Evolutionary conservation across 129 eudicot species (phyloP).

Genomic region (Helianthus tuberosus): DNA sequence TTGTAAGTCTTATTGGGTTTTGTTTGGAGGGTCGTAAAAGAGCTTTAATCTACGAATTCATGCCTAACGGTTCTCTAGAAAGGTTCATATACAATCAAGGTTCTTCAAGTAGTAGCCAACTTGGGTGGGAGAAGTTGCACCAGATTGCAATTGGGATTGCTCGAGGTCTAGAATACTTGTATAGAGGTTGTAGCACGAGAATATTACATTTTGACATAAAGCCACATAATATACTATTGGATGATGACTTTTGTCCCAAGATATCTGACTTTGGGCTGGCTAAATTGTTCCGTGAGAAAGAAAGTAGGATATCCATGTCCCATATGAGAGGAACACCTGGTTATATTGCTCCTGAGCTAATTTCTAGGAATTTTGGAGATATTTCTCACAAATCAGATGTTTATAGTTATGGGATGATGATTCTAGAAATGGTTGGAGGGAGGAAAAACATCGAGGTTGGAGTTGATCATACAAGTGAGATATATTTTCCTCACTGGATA

Average conservation of each 20-base stretch:
- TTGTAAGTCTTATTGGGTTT: slow-evolving; percentile 30
- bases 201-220: slow-evolving; percentile 49
- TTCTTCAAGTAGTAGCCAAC: not conserved
- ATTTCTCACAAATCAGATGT: slow-evolving; percentile 45
- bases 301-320: slow-evolving; percentile 16
- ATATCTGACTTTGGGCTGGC: slow-evolving; percentile 42
- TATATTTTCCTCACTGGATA: slow-evolving; percentile 44
- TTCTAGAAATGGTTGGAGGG: slow-evolving; percentile 47
- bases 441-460: slow-evolving; percentile 36
- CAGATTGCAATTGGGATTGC: slow-evolving; percentile 31
- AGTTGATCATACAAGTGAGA: slow-evolving; percentile 32
- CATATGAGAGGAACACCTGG: too few relatives aligned
- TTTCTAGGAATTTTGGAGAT: slow-evolving; percentile 24
- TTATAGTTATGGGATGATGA: slow-evolving; percentile 51
- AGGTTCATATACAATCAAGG: slow-evolving; percentile 15
- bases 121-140: slow-evolving; percentile 35
- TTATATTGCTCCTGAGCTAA: slow-evolving; percentile 45
- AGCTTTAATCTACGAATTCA: slow-evolving; percentile 34
- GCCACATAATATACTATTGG: slow-evolving; percentile 35
- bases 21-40: slow-evolving; percentile 29
- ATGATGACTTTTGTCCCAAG: slow-evolving; percentile 34
- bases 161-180: slow-evolving; percentile 37
- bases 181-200: slow-evolving; percentile 36
- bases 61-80: slow-evolving; percentile 41
- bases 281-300: slow-evolving; percentile 22